Percentiles rank a stretch among this genome's conserved stretches.
These are phyloP conservation scores for Botrytis galanthina DNA, from an alignment of 2,329 filamentous ascomycete genomes.

Conservation along the genomic window DNA sequence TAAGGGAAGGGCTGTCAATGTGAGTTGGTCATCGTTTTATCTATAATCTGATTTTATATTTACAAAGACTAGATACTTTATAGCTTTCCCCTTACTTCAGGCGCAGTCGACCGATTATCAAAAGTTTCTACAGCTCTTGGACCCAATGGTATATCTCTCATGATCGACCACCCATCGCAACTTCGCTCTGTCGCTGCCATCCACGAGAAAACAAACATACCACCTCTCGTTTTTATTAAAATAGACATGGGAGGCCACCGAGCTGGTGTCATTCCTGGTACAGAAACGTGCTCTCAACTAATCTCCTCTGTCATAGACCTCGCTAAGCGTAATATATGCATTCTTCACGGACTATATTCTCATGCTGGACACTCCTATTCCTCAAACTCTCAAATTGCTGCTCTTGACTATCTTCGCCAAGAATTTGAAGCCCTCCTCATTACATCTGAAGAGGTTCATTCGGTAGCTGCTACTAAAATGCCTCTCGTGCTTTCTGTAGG, in stretches of 20 bases:
- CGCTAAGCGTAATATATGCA: slow-evolving; percentile 41
- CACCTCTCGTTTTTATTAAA: slow-evolving; percentile 64
- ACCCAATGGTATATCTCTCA: slow-evolving; percentile 55
- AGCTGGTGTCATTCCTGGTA: slow-evolving; percentile 60
- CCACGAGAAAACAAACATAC: slow-evolving; percentile 44
- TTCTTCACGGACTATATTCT: slow-evolving; percentile 65
- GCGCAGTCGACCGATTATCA: slow-evolving; percentile 58
- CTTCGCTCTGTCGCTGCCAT: slow-evolving; percentile 50
- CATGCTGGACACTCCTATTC: slow-evolving; percentile 73
- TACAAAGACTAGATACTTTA: slow-evolving; percentile 45
- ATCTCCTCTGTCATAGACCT: slow-evolving; percentile 47
- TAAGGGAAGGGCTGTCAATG: slow-evolving; percentile 56
- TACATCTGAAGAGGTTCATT: slow-evolving; percentile 44
- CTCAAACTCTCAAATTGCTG: slow-evolving; percentile 52
- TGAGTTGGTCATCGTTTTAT: slow-evolving; percentile 40
- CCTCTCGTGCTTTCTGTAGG: slow-evolving; percentile 64
- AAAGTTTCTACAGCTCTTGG: slow-evolving; percentile 55
- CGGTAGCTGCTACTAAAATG: slow-evolving; percentile 11
- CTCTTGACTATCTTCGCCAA: slow-evolving; percentile 55
- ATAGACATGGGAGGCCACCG: slow-evolving; percentile 72
- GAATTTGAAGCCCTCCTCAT: slow-evolving; percentile 57
- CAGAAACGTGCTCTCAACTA: slow-evolving; percentile 46
- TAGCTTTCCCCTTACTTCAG: slow-evolving; percentile 65
- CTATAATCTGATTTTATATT: slow-evolving; percentile 3
- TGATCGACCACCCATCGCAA: slow-evolving; percentile 68